Conservation (phyloP, 176 grass and related monocot species). For the Zea luxurians region DNA sequence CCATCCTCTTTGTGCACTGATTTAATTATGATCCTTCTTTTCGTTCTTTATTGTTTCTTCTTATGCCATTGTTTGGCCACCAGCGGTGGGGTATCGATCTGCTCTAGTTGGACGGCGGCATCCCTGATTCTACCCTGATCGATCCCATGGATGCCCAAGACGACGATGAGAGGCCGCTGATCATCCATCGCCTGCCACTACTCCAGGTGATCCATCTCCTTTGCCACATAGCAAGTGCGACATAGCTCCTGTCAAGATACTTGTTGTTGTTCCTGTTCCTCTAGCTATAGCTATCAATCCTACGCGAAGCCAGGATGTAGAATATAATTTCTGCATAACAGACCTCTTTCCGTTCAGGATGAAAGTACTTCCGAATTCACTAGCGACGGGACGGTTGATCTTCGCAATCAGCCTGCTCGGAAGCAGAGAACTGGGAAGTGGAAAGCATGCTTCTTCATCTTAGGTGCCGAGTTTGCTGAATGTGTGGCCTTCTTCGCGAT, state of each 20-base stretch:
- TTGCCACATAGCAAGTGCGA: not conserved
- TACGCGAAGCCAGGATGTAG: no score
- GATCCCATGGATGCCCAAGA: conserved; percentile 2
- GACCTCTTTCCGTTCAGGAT: not conserved
- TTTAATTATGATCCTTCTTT: no score
- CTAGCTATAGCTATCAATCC: no score
- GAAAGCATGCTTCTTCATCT: conserved; percentile 43
- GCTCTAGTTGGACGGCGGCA: not conserved
- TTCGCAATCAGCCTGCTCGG: conserved; percentile 19
- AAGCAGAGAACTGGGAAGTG: conserved; percentile 35
- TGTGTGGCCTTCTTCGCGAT: conserved; percentile 20
- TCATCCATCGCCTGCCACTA: not conserved
- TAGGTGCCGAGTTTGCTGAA: conserved; percentile 37
- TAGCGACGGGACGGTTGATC: conserved; percentile 32
- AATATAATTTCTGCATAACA: no score
- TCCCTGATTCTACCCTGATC: not conserved
- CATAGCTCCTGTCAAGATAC: not conserved
- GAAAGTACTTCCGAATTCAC: not conserved
- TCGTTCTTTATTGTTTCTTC: no score
- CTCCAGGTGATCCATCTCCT: not conserved
- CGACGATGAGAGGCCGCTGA: not conserved
- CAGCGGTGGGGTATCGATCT: no score
- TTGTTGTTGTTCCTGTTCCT: not conserved
- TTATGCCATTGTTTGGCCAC: no score
- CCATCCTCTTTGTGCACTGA: no score